Base-by-base conservation (phyloP, 2,329 filamentous ascomycete species). In the Nigrospora oryzae region DNA sequence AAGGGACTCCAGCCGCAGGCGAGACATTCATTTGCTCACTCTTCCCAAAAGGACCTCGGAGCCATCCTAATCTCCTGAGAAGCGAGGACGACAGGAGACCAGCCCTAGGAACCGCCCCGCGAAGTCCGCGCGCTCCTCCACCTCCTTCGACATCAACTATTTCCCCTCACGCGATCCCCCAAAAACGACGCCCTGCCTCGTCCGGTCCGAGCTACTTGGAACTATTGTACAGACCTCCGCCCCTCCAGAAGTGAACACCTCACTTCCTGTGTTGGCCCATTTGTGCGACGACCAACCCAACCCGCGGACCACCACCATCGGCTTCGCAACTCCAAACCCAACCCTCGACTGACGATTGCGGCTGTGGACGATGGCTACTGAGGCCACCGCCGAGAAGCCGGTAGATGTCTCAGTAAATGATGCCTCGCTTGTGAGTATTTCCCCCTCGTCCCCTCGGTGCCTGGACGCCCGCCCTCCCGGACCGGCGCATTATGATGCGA, bases 331-430 rank as follows among this genome's bases (percentile, higher is more conserved):
- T 23, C n/a, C 7, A 31, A 23, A 17, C 15, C 30, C 39, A 33
- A 41, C 31, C 10, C 32, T 13, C 38, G 31, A 40, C 43, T 16
- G 43, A 35, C 43, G 34, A 28, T 41, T 41, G 31, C 39, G 34
- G 39, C 34, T 16, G 50, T 55, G 59, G 60, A 63, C 61, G 60
- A 63, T 63, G 60, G 60, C 60, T 57, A 56, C 59, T 51, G 57
- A 60, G 57, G 57, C 59, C 56, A 58, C 51, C 47, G 47, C 53
- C 44, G 49, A 53, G 51, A 52, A 57, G 52, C 57, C 56, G 47
- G 56, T 55, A 46, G 59, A 62, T 59, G 60, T 56, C 55, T 56
- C 56, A 55, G 48, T 53, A 51, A 58, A 51, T 51, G 59, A 61
- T 51, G 54, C 56, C 50, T 53, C 56, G 47, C 53, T 52, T 49